A percentile compares a stretch with the other conserved stretches of the same genome.
Conservation (phyloP, 148 eudicot genomes). For the Rhododendron ovatum region DNA sequence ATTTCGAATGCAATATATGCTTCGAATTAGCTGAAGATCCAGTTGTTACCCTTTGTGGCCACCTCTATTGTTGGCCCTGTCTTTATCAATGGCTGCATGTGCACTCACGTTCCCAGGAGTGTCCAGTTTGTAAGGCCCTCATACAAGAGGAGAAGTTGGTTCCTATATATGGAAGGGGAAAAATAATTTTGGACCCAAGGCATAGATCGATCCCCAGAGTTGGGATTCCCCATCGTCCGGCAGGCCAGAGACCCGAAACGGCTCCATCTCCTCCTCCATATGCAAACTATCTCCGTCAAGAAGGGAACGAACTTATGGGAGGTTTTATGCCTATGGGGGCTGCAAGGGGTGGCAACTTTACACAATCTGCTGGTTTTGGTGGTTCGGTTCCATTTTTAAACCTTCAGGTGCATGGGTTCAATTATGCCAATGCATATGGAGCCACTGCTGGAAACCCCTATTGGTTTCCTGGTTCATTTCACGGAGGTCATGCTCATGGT, state of each 20-base stretch:
- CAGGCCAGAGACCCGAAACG: constrained; percentile 34
- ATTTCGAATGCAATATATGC: constrained; percentile 47
- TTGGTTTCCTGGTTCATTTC: constrained; percentile 28
- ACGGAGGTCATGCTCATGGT: constrained; percentile 44
- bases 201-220: constrained; percentile 5
- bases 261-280: constrained; percentile 24
- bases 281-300: constrained; percentile 19
- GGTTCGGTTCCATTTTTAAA: constrained; percentile 28
- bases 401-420: constrained; percentile 30
- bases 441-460: constrained; percentile 25
- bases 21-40: constrained; percentile 47
- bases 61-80: constrained; percentile 54
- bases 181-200: constrained; percentile 25
- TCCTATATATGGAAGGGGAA: constrained; percentile 49
- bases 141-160: constrained; percentile 36
- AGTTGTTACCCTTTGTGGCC: constrained; percentile 44
- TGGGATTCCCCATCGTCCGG: constrained; percentile 35
- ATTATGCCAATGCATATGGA: constrained; percentile 35
- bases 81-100: constrained; percentile 40
- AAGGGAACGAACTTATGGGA: constrained; percentile 14
- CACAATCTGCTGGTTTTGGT: constrained; percentile 27
- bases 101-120: constrained; percentile 35
- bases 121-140: constrained; percentile 45
- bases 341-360: constrained; percentile 24
- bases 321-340: constrained; percentile 22